A percentile compares a stretch with the other conserved stretches of the same genome.
These are phyloP conservation scores for Ustilago nuda DNA, from an alignment of 1,284 basidiomycete genomes.

Conservation along the genomic window DNA sequence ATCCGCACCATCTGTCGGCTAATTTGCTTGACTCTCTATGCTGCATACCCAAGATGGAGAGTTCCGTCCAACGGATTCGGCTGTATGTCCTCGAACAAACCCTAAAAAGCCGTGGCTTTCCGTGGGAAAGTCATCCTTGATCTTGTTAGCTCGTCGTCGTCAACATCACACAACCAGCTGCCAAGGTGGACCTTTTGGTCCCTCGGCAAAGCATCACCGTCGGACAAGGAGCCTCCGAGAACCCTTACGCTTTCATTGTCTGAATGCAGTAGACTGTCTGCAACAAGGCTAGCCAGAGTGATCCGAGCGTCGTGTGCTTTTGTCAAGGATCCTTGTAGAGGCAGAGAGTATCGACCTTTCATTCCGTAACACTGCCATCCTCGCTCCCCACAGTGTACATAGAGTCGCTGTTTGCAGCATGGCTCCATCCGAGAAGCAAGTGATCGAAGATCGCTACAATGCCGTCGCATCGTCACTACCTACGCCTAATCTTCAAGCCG, in stretches of 20 bases:
- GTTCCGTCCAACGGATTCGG: neutral
- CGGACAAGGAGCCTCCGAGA: constrained; percentile 25
- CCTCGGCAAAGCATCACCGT: constrained; percentile 5
- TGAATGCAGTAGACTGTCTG: neutral
- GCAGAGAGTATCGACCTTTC: neutral
- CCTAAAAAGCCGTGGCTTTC: neutral
- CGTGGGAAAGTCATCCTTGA: neutral
- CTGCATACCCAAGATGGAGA: neutral
- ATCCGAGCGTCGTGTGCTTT: neutral
- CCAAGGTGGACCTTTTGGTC: neutral
- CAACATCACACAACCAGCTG: neutral
- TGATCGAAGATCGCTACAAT: constrained; percentile 33
- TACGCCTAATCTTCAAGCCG: constrained; percentile 17
- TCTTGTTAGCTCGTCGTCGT: constrained; percentile 1
- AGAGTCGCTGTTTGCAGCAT: constrained; percentile 11
- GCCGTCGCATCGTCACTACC: constrained; percentile 28
- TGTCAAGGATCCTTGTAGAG: neutral
- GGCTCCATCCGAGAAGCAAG: constrained; percentile 27
- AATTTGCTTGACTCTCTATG: neutral
- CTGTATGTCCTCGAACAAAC: neutral
- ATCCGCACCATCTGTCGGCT: constrained; percentile 8
- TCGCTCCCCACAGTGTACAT: neutral
- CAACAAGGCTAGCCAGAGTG: neutral
- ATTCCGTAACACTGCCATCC: neutral
- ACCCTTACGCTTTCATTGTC: neutral